Conservation (phyloP, 495 filamentous ascomycete genomes). For the Copromyces sp. region DNA sequence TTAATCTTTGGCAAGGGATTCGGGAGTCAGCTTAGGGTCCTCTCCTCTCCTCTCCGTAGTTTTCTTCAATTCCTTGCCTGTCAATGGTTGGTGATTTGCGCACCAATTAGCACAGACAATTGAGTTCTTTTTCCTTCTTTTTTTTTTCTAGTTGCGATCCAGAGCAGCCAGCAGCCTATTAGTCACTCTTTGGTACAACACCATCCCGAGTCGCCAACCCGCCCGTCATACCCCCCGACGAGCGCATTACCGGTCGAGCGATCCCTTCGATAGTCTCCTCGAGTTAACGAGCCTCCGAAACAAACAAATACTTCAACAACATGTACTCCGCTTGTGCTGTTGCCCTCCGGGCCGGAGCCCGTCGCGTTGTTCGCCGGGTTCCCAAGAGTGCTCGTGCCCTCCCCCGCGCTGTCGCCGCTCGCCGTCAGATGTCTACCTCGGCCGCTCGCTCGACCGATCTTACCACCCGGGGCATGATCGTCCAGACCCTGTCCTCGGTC, state of each 20-base stretch:
- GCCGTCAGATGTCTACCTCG: slow-evolving; percentile 23
- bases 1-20: slow-evolving; percentile 14
- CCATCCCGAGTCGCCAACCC: not conserved
- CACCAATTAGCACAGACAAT: slow-evolving; percentile 13
- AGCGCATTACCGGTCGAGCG: not conserved
- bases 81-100: slow-evolving; percentile 17
- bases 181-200: not conserved
- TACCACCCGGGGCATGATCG: slow-evolving; percentile 74
- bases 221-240: not conserved
- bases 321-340: slow-evolving; percentile 29
- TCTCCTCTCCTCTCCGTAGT: slow-evolving; percentile 5
- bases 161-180: not conserved
- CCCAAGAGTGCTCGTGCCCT: slow-evolving; percentile 18
- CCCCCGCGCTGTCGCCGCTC: slow-evolving; percentile 14
- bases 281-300: not conserved
- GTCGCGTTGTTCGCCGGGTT: slow-evolving; percentile 29
- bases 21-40: slow-evolving; percentile 11
- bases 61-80: slow-evolving; percentile 8
- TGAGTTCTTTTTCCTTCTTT: not conserved
- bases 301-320: slow-evolving; percentile 3
- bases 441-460: slow-evolving; percentile 33
- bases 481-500: slow-evolving; percentile 91
- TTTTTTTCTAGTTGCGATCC: not conserved
- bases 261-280: not conserved
- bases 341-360: slow-evolving; percentile 34